phyloP scores from a whole-genome alignment of 441 rosid genomes.

The Eutrema salsugineum region DNA sequence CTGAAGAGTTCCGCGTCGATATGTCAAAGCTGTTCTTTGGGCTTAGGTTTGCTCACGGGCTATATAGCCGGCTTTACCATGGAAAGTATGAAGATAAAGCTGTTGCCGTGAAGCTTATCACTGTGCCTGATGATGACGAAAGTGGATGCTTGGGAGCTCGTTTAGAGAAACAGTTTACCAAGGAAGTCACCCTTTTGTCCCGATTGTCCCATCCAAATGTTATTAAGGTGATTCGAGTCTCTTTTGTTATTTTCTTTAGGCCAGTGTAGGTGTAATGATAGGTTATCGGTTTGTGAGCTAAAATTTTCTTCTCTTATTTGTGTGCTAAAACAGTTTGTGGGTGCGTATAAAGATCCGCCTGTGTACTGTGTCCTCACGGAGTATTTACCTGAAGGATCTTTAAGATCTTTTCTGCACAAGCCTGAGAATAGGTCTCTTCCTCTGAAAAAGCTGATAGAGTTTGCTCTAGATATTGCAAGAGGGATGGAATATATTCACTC shows the following conservation, averaged over 20 bases:
- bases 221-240: slow-evolving; percentile 59
- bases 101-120: slow-evolving; percentile 93
- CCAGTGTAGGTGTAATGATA: background rate
- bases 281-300: background rate
- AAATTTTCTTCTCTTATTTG: slow-evolving; percentile 20
- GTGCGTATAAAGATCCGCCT: slow-evolving; percentile 86
- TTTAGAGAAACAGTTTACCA: slow-evolving; percentile 77
- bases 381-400: slow-evolving; percentile 87
- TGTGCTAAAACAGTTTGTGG: slow-evolving; percentile 67
- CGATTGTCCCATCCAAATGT: slow-evolving; percentile 72
- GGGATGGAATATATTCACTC: slow-evolving; percentile 97
- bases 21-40: slow-evolving; percentile 89
- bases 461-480: slow-evolving; percentile 77
- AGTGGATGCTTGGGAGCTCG: slow-evolving; percentile 60
- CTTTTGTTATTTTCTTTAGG: background rate
- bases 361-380: slow-evolving; percentile 82
- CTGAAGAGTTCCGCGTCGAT: slow-evolving; percentile 70
- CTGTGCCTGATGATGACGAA: slow-evolving; percentile 85
- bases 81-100: slow-evolving; percentile 87
- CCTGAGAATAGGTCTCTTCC: slow-evolving; percentile 74
- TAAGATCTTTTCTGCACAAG: slow-evolving; percentile 91
- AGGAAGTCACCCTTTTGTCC: slow-evolving; percentile 84
- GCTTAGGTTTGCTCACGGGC: slow-evolving; percentile 90
- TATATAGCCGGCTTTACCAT: slow-evolving; percentile 86
- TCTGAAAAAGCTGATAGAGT: slow-evolving; percentile 50